Conservation (phyloP, 2,329 filamentous ascomycete genomes). For the Eurotiales sp. region DNA sequence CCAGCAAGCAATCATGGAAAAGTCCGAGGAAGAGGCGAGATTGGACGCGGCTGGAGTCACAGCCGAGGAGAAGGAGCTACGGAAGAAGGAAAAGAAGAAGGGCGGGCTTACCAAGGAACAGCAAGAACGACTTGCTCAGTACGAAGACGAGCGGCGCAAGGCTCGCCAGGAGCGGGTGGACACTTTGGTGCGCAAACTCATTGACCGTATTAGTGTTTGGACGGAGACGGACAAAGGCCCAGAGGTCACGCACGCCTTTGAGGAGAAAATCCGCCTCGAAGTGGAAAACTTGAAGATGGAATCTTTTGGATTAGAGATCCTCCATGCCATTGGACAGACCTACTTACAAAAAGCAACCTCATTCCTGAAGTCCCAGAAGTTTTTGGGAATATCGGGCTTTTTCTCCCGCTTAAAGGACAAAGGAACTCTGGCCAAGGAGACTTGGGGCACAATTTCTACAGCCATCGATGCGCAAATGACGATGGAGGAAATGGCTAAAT, state of each 20-base stretch:
- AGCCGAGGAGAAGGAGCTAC: conserved; percentile 69
- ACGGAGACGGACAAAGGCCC: conserved; percentile 89
- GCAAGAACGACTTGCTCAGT: conserved; percentile 82
- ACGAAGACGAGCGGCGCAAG: conserved; percentile 77
- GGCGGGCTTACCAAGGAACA: conserved; percentile 84
- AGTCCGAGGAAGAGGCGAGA: conserved; percentile 71
- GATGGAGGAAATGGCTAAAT: conserved; percentile 97
- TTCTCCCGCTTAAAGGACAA: conserved; percentile 93
- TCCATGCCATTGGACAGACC: conserved; percentile 89
- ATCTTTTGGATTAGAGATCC: conserved; percentile 91
- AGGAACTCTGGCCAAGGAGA: conserved; percentile 94
- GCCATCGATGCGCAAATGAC: conserved; percentile 97
- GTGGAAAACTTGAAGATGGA: conserved; percentile 99
- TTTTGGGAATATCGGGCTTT: conserved; percentile 93
- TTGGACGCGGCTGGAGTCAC: conserved; percentile 63
- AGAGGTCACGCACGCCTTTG: conserved; percentile 84
- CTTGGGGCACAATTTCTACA: conserved; percentile 94
- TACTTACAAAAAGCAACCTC: conserved; percentile 84
- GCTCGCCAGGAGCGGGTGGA: conserved; percentile 88
- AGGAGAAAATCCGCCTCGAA: conserved; percentile 90
- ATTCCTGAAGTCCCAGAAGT: conserved; percentile 92
- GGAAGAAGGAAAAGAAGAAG: conserved; percentile 87
- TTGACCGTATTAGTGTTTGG: conserved; percentile 89
- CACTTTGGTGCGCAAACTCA: conserved; percentile 75
- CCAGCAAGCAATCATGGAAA: conserved; percentile 83